Conservation (phyloP, 2,329 filamentous ascomycete genomes). For the Fonsecaea monophora region DNA sequence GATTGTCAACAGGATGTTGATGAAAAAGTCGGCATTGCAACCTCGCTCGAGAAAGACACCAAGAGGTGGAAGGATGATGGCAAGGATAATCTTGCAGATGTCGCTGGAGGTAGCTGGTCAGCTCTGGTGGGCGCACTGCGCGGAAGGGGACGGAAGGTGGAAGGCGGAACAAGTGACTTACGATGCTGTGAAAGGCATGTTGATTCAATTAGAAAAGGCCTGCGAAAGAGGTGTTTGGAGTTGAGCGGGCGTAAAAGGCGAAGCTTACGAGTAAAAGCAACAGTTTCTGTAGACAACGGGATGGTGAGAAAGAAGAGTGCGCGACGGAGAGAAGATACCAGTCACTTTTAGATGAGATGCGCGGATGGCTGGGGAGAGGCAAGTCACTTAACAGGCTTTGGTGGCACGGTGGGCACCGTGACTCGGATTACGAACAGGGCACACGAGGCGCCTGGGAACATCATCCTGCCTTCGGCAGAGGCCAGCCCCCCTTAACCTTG, state of each 20-base stretch:
- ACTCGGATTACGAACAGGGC: slow-evolving; percentile 18
- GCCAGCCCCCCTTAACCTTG: slow-evolving; percentile 13
- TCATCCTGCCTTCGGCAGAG: slow-evolving; percentile 11
- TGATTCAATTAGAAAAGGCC: slow-evolving; percentile 41
- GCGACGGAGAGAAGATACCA: slow-evolving; percentile 11
- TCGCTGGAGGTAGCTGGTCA: slow-evolving; percentile 57
- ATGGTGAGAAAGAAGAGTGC: slow-evolving; percentile 15
- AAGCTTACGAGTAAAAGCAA: slow-evolving; percentile 12
- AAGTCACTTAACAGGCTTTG: slow-evolving; percentile 11
- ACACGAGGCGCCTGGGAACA: background rate
- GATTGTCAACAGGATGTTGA: slow-evolving; percentile 89
- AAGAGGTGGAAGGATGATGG: slow-evolving; percentile 85
- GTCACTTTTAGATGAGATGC: slow-evolving; percentile 13
- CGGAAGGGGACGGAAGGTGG: slow-evolving; percentile 30
- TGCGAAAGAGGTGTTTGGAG: background rate
- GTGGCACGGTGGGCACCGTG: slow-evolving; percentile 4
- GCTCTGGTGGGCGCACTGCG: slow-evolving; percentile 22
- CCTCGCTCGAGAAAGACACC: slow-evolving; percentile 95
- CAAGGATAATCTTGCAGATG: slow-evolving; percentile 83
- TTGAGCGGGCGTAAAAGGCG: slow-evolving; percentile 12
- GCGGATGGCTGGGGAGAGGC: slow-evolving; percentile 18
- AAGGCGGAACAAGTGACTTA: slow-evolving; percentile 46
- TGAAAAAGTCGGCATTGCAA: slow-evolving; percentile 83
- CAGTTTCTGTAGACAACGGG: background rate
- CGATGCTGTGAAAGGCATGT: slow-evolving; percentile 60